Percentiles rank a stretch among this genome's conserved stretches.
phyloP scores from a whole-genome alignment of 2,329 filamentous ascomycete genomes.

The Cladosporium cucumerinum region DNA sequence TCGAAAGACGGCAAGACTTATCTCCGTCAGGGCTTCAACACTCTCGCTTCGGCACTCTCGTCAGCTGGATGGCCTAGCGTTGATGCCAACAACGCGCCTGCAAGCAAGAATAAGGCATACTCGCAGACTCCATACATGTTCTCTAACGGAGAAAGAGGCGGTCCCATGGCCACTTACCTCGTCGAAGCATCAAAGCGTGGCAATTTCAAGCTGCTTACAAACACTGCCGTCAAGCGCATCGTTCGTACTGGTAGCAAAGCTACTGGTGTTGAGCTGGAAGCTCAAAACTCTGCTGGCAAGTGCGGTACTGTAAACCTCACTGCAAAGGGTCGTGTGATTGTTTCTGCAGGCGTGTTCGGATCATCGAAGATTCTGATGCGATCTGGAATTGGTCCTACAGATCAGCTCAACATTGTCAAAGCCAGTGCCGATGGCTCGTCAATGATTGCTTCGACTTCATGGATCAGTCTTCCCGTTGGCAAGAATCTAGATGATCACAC shows the following conservation, averaged over 20 bases:
- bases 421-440: constrained; percentile 43
- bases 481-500: constrained; percentile 52
- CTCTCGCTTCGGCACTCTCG: constrained; percentile 55
- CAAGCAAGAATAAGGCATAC: constrained; percentile 64
- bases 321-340: constrained; percentile 58
- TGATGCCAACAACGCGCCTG: constrained; percentile 56
- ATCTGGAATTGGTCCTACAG: constrained; percentile 63
- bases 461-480: constrained; percentile 52
- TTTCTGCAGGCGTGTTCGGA: constrained; percentile 66
- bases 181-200: constrained; percentile 55
- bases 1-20: constrained; percentile 63
- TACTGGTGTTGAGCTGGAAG: constrained; percentile 66
- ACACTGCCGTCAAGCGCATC: constrained; percentile 63
- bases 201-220: constrained; percentile 66
- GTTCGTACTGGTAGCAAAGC: constrained; percentile 59
- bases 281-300: constrained; percentile 52
- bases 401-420: constrained; percentile 47
- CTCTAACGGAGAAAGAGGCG: constrained; percentile 61
- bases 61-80: constrained; percentile 62
- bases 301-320: constrained; percentile 61
- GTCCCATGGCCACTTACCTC: constrained; percentile 69
- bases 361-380: constrained; percentile 66
- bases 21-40: constrained; percentile 61
- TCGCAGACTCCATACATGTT: constrained; percentile 67
- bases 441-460: constrained; percentile 44